Conservation (phyloP, 2,329 filamentous ascomycete species). For the Aspergillus ruber region DNA sequence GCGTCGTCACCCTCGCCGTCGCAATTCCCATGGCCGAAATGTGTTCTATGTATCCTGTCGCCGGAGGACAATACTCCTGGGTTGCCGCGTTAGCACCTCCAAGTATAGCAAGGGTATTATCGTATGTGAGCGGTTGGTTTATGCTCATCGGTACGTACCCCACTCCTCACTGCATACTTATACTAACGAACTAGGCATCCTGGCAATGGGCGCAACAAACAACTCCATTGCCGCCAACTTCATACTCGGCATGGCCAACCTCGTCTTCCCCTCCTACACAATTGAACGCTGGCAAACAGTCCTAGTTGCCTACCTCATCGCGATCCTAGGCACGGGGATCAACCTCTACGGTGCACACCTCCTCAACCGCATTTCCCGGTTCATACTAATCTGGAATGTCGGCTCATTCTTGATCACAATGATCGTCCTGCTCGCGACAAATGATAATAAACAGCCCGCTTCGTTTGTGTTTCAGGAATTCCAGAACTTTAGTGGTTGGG, state of each 20-base stretch:
- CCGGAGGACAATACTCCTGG: slow-evolving; percentile 54
- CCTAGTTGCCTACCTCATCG: slow-evolving; percentile 47
- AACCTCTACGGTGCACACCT: slow-evolving; percentile 48
- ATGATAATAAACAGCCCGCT: slow-evolving; percentile 48
- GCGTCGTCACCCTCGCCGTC: slow-evolving; percentile 46
- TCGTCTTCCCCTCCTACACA: slow-evolving; percentile 45
- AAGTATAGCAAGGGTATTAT: slow-evolving; percentile 37
- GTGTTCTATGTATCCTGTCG: slow-evolving; percentile 51
- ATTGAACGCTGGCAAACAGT: slow-evolving; percentile 54
- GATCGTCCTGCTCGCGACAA: slow-evolving; percentile 48
- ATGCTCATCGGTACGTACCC: slow-evolving; percentile 39
- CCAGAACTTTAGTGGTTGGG: slow-evolving; percentile 50
- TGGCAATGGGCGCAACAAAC: slow-evolving; percentile 51
- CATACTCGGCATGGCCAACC: slow-evolving; percentile 48
- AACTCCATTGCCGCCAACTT: slow-evolving; percentile 52
- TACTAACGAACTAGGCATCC: slow-evolving; percentile 33
- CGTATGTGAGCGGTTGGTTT: slow-evolving; percentile 45
- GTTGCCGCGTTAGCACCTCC: slow-evolving; percentile 51
- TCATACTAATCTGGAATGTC: slow-evolving; percentile 50
- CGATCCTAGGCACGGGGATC: slow-evolving; percentile 37
- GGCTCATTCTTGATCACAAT: slow-evolving; percentile 47
- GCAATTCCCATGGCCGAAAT: slow-evolving; percentile 56
- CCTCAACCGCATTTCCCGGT: slow-evolving; percentile 47
- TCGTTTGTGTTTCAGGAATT: slow-evolving; percentile 52
- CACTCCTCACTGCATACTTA: too few species aligned